Percentiles rank a stretch among this genome's conserved stretches.
Conservation (phyloP, 192 early-diverging fungal genomes). For the Thamnidium elegans region DNA sequence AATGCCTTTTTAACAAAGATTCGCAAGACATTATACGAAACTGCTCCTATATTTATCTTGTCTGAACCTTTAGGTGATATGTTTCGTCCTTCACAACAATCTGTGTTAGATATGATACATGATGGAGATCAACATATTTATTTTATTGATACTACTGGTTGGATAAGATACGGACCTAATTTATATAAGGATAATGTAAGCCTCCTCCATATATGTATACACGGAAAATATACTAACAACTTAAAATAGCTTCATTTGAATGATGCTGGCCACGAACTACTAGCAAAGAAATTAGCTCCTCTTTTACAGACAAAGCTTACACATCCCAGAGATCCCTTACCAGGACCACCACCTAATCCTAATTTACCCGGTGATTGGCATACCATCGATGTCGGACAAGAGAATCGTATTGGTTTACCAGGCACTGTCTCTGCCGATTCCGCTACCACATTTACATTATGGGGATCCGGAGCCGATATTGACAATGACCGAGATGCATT, state of each 20-base stretch:
- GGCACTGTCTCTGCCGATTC: slow-evolving; percentile 30
- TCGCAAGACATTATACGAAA: background rate
- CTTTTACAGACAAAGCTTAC: slow-evolving; percentile 22
- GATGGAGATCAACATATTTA: slow-evolving; percentile 5
- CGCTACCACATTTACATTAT: slow-evolving; percentile 24
- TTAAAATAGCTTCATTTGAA: slow-evolving; percentile 17
- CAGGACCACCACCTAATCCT: slow-evolving; percentile 23
- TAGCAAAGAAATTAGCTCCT: slow-evolving; percentile 24
- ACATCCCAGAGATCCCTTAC: slow-evolving; percentile 19
- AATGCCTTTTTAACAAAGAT: slow-evolving; percentile 2
- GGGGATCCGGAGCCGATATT: slow-evolving; percentile 32
- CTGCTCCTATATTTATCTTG: slow-evolving; percentile 16
- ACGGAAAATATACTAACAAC: too few relatives aligned
- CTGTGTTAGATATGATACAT: slow-evolving; percentile 9
- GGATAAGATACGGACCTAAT: slow-evolving; percentile 26
- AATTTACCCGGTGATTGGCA: slow-evolving; percentile 30
- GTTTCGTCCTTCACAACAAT: slow-evolving; percentile 15
- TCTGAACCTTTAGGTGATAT: slow-evolving; percentile 26
- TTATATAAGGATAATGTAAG: slow-evolving; percentile 16
- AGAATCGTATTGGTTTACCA: slow-evolving; percentile 21
- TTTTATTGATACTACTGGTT: slow-evolving; percentile 29
- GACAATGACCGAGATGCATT: slow-evolving; percentile 22
- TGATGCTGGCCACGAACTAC: slow-evolving; percentile 17
- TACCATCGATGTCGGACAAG: slow-evolving; percentile 32
- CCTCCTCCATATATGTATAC: background rate